A percentile compares a stretch with the other conserved stretches of the same genome.
phyloP scores from a whole-genome alignment of 2,329 filamentous ascomycete species.

The Aspergillus sp. region DNA sequence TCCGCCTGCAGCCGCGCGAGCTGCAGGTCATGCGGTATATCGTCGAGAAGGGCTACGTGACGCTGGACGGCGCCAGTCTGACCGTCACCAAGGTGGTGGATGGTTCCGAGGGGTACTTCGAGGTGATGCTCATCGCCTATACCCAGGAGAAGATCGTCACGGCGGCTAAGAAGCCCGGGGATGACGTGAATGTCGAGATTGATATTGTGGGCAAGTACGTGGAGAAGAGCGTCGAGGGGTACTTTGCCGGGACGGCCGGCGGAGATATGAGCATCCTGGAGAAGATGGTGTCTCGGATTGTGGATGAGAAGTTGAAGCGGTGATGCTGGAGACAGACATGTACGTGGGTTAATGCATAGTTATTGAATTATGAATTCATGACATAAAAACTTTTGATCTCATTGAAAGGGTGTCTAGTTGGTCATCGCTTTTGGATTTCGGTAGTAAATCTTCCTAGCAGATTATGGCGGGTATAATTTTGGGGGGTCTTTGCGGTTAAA shows the following conservation, averaged over 20 bases:
- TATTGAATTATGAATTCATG: not conserved
- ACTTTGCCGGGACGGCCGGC: slow-evolving; percentile 55
- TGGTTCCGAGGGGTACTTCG: slow-evolving; percentile 74
- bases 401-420: not conserved
- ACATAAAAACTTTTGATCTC: not conserved
- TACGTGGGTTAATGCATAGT: not conserved
- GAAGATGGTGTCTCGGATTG: slow-evolving; percentile 71
- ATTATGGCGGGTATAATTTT: not conserved
- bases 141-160: slow-evolving; percentile 90
- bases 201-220: slow-evolving; percentile 72
- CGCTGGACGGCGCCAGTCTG: slow-evolving; percentile 90
- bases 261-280: slow-evolving; percentile 58
- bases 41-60: slow-evolving; percentile 94
- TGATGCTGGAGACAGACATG: slow-evolving; percentile 8
- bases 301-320: slow-evolving; percentile 65
- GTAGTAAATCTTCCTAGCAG: not conserved
- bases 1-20: slow-evolving; percentile 74
- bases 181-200: slow-evolving; percentile 88
- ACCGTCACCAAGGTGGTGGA: slow-evolving; percentile 88
- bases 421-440: not conserved
- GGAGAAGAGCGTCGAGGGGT: slow-evolving; percentile 79
- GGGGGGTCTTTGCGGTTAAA: not conserved
- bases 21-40: slow-evolving; percentile 75
- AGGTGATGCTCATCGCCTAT: slow-evolving; percentile 97
- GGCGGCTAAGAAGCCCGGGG: slow-evolving; percentile 73